A percentile compares a stretch with the other conserved stretches of the same genome.
phyloP scores from a whole-genome alignment of 2,329 filamentous ascomycete genomes.

The Rhinocladiella mackenziei region DNA sequence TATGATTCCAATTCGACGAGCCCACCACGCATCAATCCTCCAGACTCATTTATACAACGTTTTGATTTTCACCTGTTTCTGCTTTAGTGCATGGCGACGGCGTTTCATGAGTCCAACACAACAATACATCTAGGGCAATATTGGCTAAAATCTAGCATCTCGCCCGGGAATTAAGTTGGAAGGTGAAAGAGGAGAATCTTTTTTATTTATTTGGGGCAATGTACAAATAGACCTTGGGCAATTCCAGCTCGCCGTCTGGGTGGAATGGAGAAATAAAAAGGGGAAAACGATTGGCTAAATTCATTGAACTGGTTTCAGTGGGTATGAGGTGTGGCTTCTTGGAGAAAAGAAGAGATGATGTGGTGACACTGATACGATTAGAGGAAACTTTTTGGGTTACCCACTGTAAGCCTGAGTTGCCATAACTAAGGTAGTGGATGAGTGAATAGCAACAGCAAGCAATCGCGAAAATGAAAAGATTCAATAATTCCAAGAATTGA shows the following conservation, averaged over 20 bases:
- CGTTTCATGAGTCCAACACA: constrained; percentile 11
- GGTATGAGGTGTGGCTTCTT: not conserved
- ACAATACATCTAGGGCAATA: too few relatives aligned
- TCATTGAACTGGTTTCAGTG: constrained; percentile 19
- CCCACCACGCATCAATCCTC: constrained; percentile 2
- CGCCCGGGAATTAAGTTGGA: not conserved
- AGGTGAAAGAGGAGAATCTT: not conserved
- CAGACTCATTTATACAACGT: not conserved
- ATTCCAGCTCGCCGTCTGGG: not conserved
- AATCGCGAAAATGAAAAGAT: too few relatives aligned
- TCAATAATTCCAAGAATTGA: too few relatives aligned
- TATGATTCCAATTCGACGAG: too few relatives aligned
- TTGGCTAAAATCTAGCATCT: too few relatives aligned
- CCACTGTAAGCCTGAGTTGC: too few relatives aligned
- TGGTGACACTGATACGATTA: not conserved
- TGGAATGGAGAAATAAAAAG: not conserved
- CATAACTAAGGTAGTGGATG: too few relatives aligned
- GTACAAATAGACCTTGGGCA: constrained; percentile 1
- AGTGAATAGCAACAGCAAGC: too few relatives aligned
- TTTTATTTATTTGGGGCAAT: not conserved
- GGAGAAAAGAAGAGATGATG: not conserved
- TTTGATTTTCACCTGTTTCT: constrained; percentile 3
- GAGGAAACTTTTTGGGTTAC: too few relatives aligned
- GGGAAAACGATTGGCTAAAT: constrained; percentile 2
- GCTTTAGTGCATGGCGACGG: constrained; percentile 23